Evolutionary conservation across 768 basidiomycete species (phyloP), one percentile per base, ranked within the genome.

Genomic region (Boletus huronensis): DNA sequence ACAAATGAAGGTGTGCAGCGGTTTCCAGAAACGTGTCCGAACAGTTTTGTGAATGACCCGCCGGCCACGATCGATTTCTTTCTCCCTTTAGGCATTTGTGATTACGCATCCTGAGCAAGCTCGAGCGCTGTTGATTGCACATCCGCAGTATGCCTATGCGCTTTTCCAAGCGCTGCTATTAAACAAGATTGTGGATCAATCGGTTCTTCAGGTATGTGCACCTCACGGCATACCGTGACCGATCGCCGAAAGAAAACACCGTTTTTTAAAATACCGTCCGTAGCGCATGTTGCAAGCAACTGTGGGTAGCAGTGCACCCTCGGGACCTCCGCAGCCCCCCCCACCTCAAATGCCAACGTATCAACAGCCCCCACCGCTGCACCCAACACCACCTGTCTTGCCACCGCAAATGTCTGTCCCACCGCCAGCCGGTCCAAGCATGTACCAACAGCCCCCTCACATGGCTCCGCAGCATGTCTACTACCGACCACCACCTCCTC

Each of bases 71-170:
- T 53, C 50, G 39, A 54, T 48, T 52, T 40, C 23, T 50, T 48
- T 65, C 95, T 49, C 51, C 36, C 36, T 53, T 50, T 66, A 99
- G 97, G 90, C 90, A 2, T 93, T 96, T 66, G 88, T 98, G 31
- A 87, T 91, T 42, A 91, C 86, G 0, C 87, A 93, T 55, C 93
- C 95, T 9, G 93, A 96, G 48, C 88, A 94, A 72, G 95, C 96
- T 32, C 80, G 86, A 50, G 75, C 79, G 2, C 75, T 98, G 36
- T 80, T 99, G 41, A 75, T 83, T 25, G 78, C 84, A 17, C 88
- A 98, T 63, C 97, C 97, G 17, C 96, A 98, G 72, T 80, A 97
- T 5, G 88, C 93, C 2, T 98, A 98, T 69, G 97, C 97, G 5
- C 79, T 98, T 14, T 97, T 98, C 77, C 95, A 98, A 73, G 89